A percentile compares a stretch with the other conserved stretches of the same genome.
Conservation (phyloP, 345 rosid species). For the Firmiana major region DNA sequence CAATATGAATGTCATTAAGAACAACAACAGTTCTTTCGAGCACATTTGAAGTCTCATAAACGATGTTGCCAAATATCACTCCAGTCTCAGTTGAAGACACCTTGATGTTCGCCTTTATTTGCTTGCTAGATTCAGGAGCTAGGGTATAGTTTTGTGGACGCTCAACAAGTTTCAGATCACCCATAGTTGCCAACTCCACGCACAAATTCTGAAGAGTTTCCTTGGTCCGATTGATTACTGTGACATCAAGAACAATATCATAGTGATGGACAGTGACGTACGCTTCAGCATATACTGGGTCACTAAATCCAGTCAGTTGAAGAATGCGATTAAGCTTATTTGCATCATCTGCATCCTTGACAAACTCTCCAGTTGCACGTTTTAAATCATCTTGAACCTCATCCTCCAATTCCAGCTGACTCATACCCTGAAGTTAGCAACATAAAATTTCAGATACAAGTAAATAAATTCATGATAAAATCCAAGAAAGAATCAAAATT, state of each 20-base stretch:
- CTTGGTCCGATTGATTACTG: conserved; percentile 92
- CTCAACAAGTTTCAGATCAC: conserved; percentile 98
- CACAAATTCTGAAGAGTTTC: conserved; percentile 97
- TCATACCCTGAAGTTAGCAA: conserved; percentile 72
- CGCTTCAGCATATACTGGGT: conserved; percentile 99
- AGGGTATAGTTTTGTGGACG: conserved; percentile 96
- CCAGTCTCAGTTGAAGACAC: conserved; percentile 99
- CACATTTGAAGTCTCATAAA: conserved; percentile 90
- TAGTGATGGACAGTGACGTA: conserved; percentile 95
- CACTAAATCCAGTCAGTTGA: conserved; percentile 98
- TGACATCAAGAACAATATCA: conserved; percentile 94
- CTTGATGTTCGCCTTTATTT: conserved; percentile 98
- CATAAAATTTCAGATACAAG: background rate
- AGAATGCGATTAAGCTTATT: conserved; percentile 95
- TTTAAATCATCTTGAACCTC: conserved; percentile 95
- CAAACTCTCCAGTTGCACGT: conserved; percentile 98
- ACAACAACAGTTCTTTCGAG: conserved; percentile 83
- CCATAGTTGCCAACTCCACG: conserved; percentile 97
- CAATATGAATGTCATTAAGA: conserved; percentile 91
- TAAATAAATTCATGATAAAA: background rate
- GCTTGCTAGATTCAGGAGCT: conserved; percentile 92
- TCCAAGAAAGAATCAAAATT: background rate
- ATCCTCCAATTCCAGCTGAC: conserved; percentile 99
- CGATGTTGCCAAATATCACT: conserved; percentile 95
- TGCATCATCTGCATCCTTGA: conserved; percentile 88